Percentiles rank a stretch among this genome's conserved stretches.
Evolutionary conservation across 2,329 filamentous ascomycete species (phyloP).

Genomic region (Truncatella angustata): DNA sequence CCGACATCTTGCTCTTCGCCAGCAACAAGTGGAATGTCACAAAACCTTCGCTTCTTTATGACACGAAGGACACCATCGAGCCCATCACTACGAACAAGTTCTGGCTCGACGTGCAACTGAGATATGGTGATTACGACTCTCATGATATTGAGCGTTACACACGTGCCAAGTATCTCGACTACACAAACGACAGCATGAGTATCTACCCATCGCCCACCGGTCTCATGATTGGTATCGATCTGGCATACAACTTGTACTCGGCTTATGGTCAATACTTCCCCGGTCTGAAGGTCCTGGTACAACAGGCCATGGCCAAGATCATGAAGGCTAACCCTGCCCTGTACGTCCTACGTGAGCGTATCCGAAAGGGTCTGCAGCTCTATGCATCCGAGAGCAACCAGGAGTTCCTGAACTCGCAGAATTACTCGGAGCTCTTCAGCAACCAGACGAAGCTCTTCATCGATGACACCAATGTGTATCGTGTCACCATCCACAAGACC

Average conservation of each 20-base stretch:
- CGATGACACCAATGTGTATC: conserved; percentile 98
- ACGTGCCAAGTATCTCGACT: conserved; percentile 96
- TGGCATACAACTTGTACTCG: conserved; percentile 97
- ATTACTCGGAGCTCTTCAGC: conserved; percentile 98
- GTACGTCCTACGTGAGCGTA: conserved; percentile 95
- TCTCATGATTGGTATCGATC: conserved; percentile 95
- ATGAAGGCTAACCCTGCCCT: conserved; percentile 99
- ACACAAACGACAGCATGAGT: conserved; percentile 97
- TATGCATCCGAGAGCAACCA: conserved; percentile 99
- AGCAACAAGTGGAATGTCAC: conserved; percentile 99
- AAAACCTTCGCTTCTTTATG: conserved; percentile 85
- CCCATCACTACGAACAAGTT: conserved; percentile 97
- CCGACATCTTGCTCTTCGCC: conserved; percentile 93
- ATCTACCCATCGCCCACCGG: conserved; percentile 97
- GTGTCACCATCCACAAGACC: conserved; percentile 99
- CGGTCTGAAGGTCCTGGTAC: conserved; percentile 88
- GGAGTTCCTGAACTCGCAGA: conserved; percentile 98
- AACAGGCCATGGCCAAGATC: conserved; percentile 99
- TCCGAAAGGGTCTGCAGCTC: conserved; percentile 94
- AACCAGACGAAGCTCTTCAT: conserved; percentile 99
- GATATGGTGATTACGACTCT: conserved; percentile 97
- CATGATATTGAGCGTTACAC: conserved; percentile 98
- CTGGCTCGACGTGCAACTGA: conserved; percentile 95
- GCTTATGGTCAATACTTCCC: conserved; percentile 99
- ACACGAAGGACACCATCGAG: conserved; percentile 94